Conservation (phyloP, 2,329 filamentous ascomycete species). For the Hansfordia pulvinata region DNA sequence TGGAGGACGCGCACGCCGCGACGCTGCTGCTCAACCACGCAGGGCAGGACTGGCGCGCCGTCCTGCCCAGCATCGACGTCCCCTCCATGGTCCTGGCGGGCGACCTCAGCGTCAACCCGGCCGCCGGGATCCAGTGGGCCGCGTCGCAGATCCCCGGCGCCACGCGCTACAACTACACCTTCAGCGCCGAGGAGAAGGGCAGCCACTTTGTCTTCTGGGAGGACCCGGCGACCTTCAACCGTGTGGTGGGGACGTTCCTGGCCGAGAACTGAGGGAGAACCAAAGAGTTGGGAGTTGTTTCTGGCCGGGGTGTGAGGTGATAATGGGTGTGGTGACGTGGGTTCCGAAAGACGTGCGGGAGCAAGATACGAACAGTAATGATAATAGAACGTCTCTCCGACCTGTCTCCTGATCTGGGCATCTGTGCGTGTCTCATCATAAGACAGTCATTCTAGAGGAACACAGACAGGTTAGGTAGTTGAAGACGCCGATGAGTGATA, state of each 20-base stretch:
- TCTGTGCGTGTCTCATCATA: no score
- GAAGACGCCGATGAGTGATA: no score
- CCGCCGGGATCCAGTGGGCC: conserved; percentile 10
- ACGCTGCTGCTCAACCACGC: conserved; percentile 14
- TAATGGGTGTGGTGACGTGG: no score
- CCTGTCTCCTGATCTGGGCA: no score
- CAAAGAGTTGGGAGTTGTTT: no score
- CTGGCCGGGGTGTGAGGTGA: no score
- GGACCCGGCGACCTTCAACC: conserved; percentile 18
- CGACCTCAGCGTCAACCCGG: conserved; percentile 5
- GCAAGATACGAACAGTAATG: no score
- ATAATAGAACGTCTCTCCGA: no score
- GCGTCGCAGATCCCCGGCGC: conserved; percentile 14
- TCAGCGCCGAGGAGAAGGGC: conserved; percentile 17
- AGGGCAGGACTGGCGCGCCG: conserved; percentile 14
- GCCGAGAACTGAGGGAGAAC: no score
- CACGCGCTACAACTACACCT: conserved; percentile 10
- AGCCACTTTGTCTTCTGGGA: conserved; percentile 20
- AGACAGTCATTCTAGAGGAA: no score
- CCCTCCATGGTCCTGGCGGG: conserved; percentile 14
- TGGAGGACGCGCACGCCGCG: conserved; percentile 10
- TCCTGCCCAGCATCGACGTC: conserved; percentile 14
- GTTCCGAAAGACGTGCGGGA: no score
- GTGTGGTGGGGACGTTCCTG: conserved; percentile 15
- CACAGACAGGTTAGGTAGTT: no score